Evolutionary conservation across 495 filamentous ascomycete species (phyloP).

Genomic region (Sordaria brevicollis): DNA sequence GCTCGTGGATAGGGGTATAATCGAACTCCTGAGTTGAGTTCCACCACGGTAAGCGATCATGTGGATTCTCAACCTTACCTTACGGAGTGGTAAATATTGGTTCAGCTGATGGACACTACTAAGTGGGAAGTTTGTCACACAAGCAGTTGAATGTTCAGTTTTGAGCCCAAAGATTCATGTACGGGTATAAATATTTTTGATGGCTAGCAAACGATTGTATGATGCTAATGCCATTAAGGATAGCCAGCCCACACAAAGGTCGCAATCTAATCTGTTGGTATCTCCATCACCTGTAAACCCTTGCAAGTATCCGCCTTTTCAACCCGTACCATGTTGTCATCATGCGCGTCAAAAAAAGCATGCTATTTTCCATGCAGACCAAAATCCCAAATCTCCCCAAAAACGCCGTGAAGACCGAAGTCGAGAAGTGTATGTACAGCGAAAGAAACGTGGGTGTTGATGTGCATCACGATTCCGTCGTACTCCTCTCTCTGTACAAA

Average conservation of each 20-base stretch:
- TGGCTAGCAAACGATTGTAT: not conserved
- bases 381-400: not conserved
- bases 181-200: not conserved
- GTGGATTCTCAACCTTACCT: not conserved
- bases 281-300: not conserved
- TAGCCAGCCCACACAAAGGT: not conserved
- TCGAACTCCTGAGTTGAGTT: not conserved
- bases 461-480: not conserved
- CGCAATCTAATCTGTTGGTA: not conserved
- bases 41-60: not conserved
- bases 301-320: not conserved
- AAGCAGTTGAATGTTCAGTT: not conserved
- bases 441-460: not conserved
- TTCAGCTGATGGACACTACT: not conserved
- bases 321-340: not conserved
- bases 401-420: not conserved
- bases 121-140: not conserved
- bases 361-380: not conserved
- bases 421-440: not conserved
- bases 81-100: not conserved
- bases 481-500: not conserved
- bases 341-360: not conserved
- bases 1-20: not conserved
- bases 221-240: not conserved
- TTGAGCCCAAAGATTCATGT: not conserved